Evolutionary conservation across 2,329 filamentous ascomycete genomes (phyloP).

Genomic region (Zymoseptoria pseudotritici): DNA sequence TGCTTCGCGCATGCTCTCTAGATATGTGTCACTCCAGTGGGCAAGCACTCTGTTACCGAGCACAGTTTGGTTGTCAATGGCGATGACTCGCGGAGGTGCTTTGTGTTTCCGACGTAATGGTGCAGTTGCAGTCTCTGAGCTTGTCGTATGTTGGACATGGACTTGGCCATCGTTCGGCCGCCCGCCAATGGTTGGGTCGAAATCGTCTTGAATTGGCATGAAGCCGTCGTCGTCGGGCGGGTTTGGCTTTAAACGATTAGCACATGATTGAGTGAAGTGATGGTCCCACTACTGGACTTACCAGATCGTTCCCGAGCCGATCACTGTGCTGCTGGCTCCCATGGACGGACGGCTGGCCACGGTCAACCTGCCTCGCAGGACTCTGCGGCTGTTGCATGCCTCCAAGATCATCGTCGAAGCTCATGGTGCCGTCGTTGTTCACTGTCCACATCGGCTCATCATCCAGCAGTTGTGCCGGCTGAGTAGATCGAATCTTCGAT

Average conservation of each 20-base stretch:
- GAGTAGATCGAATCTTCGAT: background rate
- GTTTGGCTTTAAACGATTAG: background rate
- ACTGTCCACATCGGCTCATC: constrained; percentile 35
- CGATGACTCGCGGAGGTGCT: constrained; percentile 31
- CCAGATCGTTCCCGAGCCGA: background rate
- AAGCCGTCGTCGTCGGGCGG: constrained; percentile 27
- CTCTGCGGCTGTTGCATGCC: constrained; percentile 7
- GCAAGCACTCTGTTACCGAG: constrained; percentile 50
- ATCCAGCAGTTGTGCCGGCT: constrained; percentile 13
- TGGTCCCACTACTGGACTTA: background rate
- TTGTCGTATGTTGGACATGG: constrained; percentile 22
- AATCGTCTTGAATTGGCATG: constrained; percentile 22
- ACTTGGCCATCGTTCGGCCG: constrained; percentile 15
- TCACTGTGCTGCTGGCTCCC: background rate
- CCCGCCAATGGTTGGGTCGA: background rate
- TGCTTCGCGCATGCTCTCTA: constrained; percentile 51
- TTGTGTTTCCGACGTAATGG: constrained; percentile 36
- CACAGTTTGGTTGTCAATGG: constrained; percentile 43
- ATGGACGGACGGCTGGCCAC: background rate
- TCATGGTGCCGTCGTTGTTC: constrained; percentile 52
- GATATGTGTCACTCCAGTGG: constrained; percentile 53
- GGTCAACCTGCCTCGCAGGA: constrained; percentile 4
- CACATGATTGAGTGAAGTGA: background rate
- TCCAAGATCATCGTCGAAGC: constrained; percentile 10
- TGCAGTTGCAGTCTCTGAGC: constrained; percentile 32